These are phyloP conservation scores for Arachis stenosperma DNA, from an alignment of 306 rosid species.

Conservation along the genomic window DNA sequence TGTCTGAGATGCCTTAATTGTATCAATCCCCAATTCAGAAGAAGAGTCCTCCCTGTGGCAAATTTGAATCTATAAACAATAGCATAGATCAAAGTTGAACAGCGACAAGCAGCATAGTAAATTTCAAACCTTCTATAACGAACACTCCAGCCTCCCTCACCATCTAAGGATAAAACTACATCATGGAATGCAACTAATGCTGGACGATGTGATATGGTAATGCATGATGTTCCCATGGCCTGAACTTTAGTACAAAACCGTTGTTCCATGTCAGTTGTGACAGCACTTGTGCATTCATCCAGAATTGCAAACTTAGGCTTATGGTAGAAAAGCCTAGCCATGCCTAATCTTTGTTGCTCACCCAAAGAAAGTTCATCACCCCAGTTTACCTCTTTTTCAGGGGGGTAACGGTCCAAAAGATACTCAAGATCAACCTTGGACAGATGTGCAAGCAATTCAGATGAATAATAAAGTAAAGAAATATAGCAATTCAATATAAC, in stretches of 20 bases:
- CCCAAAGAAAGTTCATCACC: constrained; percentile 92
- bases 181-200: constrained; percentile 93
- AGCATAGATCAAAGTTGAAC: constrained; percentile 4
- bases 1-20: constrained; percentile 49
- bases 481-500: constrained; percentile 20
- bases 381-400: constrained; percentile 85
- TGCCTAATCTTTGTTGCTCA: constrained; percentile 88
- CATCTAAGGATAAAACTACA: constrained; percentile 83
- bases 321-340: constrained; percentile 94
- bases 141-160: constrained; percentile 96
- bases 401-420: constrained; percentile 77
- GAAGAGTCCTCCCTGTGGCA: constrained; percentile 66
- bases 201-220: constrained; percentile 92
- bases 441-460: constrained; percentile 18
- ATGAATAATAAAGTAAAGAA: constrained; percentile 28
- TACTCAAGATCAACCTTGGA: constrained; percentile 89
- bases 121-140: constrained; percentile 61
- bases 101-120: constrained; percentile 10
- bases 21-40: constrained; percentile 46
- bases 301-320: constrained; percentile 94
- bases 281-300: constrained; percentile 96
- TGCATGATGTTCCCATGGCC: constrained; percentile 96
- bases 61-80: constrained; percentile 35
- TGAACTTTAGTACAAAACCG: constrained; percentile 86
- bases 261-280: constrained; percentile 95